These are phyloP conservation scores for Salix caprea DNA, from an alignment of 345 rosid species.

Conservation along the genomic window DNA sequence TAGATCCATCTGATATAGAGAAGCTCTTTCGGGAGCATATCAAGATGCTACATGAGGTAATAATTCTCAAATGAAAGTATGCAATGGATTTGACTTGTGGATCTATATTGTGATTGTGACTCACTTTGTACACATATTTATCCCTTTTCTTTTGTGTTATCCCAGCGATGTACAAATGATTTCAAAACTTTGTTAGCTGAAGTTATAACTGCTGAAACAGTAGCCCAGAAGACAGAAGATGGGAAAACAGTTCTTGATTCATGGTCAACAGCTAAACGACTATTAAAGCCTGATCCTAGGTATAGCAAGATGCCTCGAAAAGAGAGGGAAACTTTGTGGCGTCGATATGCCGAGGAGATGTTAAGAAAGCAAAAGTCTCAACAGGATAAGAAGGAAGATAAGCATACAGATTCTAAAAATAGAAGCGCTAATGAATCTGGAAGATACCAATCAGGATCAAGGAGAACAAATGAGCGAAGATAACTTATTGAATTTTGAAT, in stretches of 20 bases:
- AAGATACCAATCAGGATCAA: conserved; percentile 34
- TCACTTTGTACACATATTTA: background rate
- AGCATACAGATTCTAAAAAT: conserved; percentile 37
- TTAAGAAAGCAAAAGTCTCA: conserved; percentile 51
- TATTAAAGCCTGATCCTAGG: conserved; percentile 67
- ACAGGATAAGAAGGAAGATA: conserved; percentile 41
- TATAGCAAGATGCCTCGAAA: conserved; percentile 83
- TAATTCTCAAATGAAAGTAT: background rate
- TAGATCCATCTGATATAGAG: conserved; percentile 76
- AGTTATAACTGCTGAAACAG: conserved; percentile 64
- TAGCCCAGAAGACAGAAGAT: conserved; percentile 61
- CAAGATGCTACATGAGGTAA: conserved; percentile 81
- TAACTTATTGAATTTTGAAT: conserved; percentile 14
- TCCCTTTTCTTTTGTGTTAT: conserved; percentile 3
- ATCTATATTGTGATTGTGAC: background rate
- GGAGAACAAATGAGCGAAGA: conserved; percentile 44
- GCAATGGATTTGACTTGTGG: background rate
- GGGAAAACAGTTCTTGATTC: conserved; percentile 77
- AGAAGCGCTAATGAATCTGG: conserved; percentile 43
- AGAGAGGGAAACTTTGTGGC: conserved; percentile 80
- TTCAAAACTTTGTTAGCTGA: conserved; percentile 67
- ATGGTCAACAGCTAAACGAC: conserved; percentile 85
- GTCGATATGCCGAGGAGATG: conserved; percentile 59
- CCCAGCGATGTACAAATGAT: conserved; percentile 62
- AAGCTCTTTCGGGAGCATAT: conserved; percentile 89